Evolutionary conservation across 2,329 filamentous ascomycete species (phyloP), one percentile per base, ranked within the genome.

Genomic region (Trichoderma pleuroti): DNA sequence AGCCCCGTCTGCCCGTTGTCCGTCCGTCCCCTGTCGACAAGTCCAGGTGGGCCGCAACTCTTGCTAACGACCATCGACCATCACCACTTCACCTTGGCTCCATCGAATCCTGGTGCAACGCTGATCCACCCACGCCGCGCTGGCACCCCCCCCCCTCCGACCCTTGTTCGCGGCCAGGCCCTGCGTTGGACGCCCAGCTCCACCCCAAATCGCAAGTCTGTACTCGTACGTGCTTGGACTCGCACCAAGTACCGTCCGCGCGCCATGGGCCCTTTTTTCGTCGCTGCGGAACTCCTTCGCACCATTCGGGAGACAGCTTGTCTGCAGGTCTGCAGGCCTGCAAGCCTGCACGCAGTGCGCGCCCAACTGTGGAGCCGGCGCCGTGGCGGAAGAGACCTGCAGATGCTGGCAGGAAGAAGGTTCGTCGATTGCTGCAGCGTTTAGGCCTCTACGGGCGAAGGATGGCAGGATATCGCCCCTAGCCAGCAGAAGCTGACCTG

Each of bases 91-190:
- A 66, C 63, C 63, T 68, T 68, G 39, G 21, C 66, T 49, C 66
- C 66, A 69, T 71, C 60, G 70, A 71, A 78, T 78, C 77, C 75
- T 76, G 74, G 78, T 79, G 75, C 75, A 75, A 80, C 78, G 54
- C 74, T 78, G 78, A 74, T 79, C 72, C 73, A 75, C 71, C 71
- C 77, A 78, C 77, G 73, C 78, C 76, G 73, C 73, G 60, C 52
- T 70, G 68, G 64, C 74, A 75, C 75, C 74, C 77, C 74, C 75
- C 74, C 77, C 74, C 74, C 75, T 57, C 32, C 9, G 63, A 71
- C 59, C 67, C 59, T 70, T 62, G 66, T 68, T 68, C 54, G 56
- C 28, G 66, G 60, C 56, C 64, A 68, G 66, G 66, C 66, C 66
- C 66, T 61, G 66, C 66, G 66, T 68, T 63, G 67, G 67, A 70